Evolutionary conservation across 2,329 filamentous ascomycete species (phyloP), one percentile per base, ranked within the genome.

Genomic region (Stenocarpella maydis): DNA sequence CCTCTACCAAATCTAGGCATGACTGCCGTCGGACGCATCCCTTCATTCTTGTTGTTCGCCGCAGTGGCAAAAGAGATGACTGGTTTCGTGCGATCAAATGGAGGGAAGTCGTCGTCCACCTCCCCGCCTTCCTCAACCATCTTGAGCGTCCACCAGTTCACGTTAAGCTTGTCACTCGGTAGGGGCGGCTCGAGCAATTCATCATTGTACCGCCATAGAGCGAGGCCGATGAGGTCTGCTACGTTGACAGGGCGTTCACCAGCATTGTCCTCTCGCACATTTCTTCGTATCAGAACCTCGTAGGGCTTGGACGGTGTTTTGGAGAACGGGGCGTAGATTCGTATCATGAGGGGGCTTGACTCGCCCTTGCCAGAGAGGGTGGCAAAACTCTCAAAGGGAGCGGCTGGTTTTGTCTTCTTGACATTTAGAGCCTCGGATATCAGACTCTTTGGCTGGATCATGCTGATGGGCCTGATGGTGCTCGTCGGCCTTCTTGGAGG

Each of bases 91-190:
- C 93, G 86, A 69, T 92, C 91, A 49, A 96, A 84, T 0, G 93
- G 90, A 39, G 92, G 92, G 73, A 96, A 96, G 76, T 96, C 93
- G 73, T 94, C 92, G 74, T 97, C 93, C 1, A 95, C 90, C 76
- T 96, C 93, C 60, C 92, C 93, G 68, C 93, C 92, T 76, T 96
- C 90, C 71, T 96, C 90, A 1, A 95, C 92, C 89, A 97, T 94
- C 49, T 92, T 87, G 68, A 97, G 81, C 28, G 90, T 93, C 91
- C 92, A 96, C 83, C 90, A 90, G 76, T 95, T 95, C 74, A 95
- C 90, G 74, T 93, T 93, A 65, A 89, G 83, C 76, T 93, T 92
- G 63, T 90, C 87, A 2, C 82, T 77, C 0, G 88, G 82, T 12
- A 96, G 82, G 0, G 86, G 77, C 4, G 93, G 93, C 72, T 94